Base-by-base conservation (phyloP, 257 asterid genomes). In the Rauvolfia tetraphylla region DNA sequence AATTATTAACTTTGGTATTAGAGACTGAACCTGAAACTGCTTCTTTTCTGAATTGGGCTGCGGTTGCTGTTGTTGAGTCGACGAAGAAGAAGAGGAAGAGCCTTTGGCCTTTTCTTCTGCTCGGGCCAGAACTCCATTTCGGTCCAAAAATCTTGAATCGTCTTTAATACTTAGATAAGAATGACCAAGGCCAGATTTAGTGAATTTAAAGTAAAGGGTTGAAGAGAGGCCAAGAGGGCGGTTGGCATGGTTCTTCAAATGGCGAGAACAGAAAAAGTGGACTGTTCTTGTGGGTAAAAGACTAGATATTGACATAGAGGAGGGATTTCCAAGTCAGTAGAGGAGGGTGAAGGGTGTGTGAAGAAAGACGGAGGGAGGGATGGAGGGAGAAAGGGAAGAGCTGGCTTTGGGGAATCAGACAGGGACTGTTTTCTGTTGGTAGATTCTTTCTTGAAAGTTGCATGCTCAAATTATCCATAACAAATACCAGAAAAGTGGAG, bases 21-120 rank as follows among this genome's bases (percentile, higher is more conserved):
- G 39, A 76, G 41, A 18, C 27, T 67, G 76, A 73, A 91, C 95
- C 95, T 87, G 86, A 36, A 38, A 81, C 80, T 80, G 86, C 84
- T 77, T 70, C 27, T 78, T 84, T 25, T 86, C 80, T 34, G 81
- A 68, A 46, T 76, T 22, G 39, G 75, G 39, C 66, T 53, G 74
- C 25, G 67, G 56, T 61, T 48, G 73, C 79, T 73, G 73, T 51
- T 84, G 91, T 18, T 63, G 79, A 72, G 78, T 77, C 81, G 86
- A 81, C 80, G 89, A 81, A 77, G 91, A 79, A 78, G 85, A 68
- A 74, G 87, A 80, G 56, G 84, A 78, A 72, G 77, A 71, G 58
- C 53, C 85, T 11, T 90, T 86, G 71, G 93, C 91, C 69, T 88
- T 84, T 5, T 90, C 92, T 74, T 92, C 96, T 31, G 96, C 97